Evolutionary conservation across 2,329 filamentous ascomycete genomes (phyloP).

Genomic region (Ascochyta viciae-villosae): DNA sequence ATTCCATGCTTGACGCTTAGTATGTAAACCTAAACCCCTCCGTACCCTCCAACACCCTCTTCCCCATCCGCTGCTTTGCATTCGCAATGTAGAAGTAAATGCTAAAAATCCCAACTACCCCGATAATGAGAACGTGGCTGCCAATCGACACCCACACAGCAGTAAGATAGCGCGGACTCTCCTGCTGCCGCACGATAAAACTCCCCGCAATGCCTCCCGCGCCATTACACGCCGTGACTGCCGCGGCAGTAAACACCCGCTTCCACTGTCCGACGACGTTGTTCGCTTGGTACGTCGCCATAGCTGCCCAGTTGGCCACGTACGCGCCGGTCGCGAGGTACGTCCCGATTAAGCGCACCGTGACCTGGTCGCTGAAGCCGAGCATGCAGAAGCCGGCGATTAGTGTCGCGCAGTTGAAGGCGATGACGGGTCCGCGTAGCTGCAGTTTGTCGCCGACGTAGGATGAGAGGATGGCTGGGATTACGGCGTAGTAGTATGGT

Average conservation of each 20-base stretch:
- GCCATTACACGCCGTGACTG: conserved; percentile 67
- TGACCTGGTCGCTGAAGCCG: conserved; percentile 65
- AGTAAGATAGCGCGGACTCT: conserved; percentile 69
- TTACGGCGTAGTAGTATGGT: conserved; percentile 71
- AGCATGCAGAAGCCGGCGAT: conserved; percentile 71
- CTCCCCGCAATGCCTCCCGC: conserved; percentile 70
- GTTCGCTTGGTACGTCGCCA: conserved; percentile 64
- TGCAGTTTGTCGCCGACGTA: conserved; percentile 67
- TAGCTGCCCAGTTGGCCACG: conserved; percentile 72
- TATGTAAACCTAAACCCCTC: conserved; percentile 56
- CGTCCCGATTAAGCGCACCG: conserved; percentile 69
- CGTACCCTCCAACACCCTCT: conserved; percentile 59
- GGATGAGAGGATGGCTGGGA: conserved; percentile 69
- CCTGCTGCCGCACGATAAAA: conserved; percentile 67
- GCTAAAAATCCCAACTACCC: conserved; percentile 60
- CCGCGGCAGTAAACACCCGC: conserved; percentile 66
- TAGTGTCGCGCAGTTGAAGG: conserved; percentile 68
- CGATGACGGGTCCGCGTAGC: conserved; percentile 67
- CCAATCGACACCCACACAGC: conserved; percentile 73
- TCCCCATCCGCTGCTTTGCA: conserved; percentile 55
- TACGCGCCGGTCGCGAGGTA: conserved; percentile 73
- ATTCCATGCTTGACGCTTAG: conserved; percentile 24
- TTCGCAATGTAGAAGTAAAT: conserved; percentile 63
- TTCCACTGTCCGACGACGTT: conserved; percentile 65
- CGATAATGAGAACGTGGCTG: conserved; percentile 64